Evolutionary conservation across 345 rosid genomes (phyloP), one percentile per base, ranked within the genome.

Genomic region (Sisymbrium irio): DNA sequence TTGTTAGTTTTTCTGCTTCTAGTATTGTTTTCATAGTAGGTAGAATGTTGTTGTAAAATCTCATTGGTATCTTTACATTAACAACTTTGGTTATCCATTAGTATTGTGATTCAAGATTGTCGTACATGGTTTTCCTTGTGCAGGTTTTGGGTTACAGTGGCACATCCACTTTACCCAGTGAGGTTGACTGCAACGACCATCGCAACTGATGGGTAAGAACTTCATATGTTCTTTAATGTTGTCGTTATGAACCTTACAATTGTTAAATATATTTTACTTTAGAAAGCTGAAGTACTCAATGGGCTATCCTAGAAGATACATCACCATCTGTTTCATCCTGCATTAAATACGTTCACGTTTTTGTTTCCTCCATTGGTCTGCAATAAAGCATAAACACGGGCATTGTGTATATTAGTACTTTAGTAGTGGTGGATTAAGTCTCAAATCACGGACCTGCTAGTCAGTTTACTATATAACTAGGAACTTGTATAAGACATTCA

Each of bases 141-240:
- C 88, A 96, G 98, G 58, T 96, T 92, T 78, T 90, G 82, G 91
- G 80, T 82, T 71, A 65, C 93, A n/a, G 59, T 85, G 72, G 82
- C 82, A 8, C 88, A 90, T 77, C 96, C 95, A 28, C 77, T 95
- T 33, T 62, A 36, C 71, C 88, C 99, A 66, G 88, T 83, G 75
- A 90, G 84, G 88, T 65, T 88, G 82, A 66, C 77, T 61, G 45
- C 83, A 53, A 63, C 88, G 8, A 80, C 55, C 80, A 67, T 86
- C 72, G 89, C 93, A 54, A 54, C 85, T 60, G 98, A 95, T 76
- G 96, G 93, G 98, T 91, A 72, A 82, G 92, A 82, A 53, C 37
- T 74, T 53, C 11, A 5, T 64, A 55, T 17, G 51, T 18, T 42
- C 18, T 11, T 14, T 67, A 19, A 53, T 53, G 51, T 47, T 57